These are phyloP conservation scores for Penicillium manginii DNA, from an alignment of 495 filamentous ascomycete species.

Conservation along the genomic window DNA sequence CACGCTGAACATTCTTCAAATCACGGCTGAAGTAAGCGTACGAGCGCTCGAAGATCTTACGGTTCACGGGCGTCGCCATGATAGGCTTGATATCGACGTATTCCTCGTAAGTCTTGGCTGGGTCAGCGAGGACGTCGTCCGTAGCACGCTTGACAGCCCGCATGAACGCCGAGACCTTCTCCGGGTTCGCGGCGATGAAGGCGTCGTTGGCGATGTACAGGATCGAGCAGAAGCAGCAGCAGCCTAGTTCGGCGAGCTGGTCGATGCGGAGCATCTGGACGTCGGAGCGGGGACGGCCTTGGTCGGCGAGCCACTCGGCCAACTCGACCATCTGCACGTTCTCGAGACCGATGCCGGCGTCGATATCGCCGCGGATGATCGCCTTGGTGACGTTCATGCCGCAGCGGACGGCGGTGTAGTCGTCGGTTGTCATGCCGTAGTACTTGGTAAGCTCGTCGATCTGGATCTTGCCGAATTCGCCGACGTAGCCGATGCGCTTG, in stretches of 20 bases:
- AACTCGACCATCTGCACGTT: constrained; percentile 77
- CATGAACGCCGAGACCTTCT: constrained; percentile 62
- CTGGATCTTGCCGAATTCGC: constrained; percentile 77
- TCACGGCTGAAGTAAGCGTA: constrained; percentile 73
- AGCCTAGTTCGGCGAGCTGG: constrained; percentile 70
- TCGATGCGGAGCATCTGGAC: constrained; percentile 77
- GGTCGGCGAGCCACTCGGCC: constrained; percentile 65
- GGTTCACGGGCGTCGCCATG: constrained; percentile 66
- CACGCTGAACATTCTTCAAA: constrained; percentile 68
- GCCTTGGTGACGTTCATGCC: constrained; percentile 67
- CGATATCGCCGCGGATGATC: constrained; percentile 66
- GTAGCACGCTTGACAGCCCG: constrained; percentile 67
- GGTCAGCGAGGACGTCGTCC: constrained; percentile 65
- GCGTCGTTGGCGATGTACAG: constrained; percentile 71
- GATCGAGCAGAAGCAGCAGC: constrained; percentile 77
- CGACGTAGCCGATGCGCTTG: constrained; percentile 72
- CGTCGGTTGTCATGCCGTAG: constrained; percentile 69
- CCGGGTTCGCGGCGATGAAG: constrained; percentile 63
- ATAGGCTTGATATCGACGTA: constrained; percentile 70
- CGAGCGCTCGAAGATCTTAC: constrained; percentile 73
- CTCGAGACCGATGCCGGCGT: constrained; percentile 73
- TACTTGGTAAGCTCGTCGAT: constrained; percentile 74
- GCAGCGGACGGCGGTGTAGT: constrained; percentile 71
- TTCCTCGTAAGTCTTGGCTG: constrained; percentile 59
- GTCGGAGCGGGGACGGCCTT: constrained; percentile 61